Evolutionary conservation across 352 stramenopile genomes (phyloP), one percentile per base, ranked within the genome.

Genomic region (Phytophthora fragariae): DNA sequence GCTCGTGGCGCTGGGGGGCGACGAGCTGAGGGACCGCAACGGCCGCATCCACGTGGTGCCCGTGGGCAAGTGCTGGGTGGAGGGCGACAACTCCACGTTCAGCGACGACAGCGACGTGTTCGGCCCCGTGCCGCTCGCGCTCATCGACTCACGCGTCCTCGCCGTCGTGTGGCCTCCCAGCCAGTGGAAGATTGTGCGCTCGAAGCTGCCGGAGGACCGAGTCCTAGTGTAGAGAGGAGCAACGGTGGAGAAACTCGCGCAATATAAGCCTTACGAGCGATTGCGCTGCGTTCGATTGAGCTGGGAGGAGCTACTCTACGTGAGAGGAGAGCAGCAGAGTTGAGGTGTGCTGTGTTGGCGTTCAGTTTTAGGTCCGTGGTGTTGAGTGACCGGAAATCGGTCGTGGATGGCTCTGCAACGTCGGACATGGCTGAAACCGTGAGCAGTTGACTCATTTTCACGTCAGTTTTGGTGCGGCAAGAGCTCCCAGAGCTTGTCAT

Each of bases 71-170:
- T 97, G 90, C 79, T 97, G 90, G 90, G 79, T 97, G 47, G 88
- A 97, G 57, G 88, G 90, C 47, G 90, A 96, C 75, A 94, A 92
- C 70, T 65, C 79, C 2, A 78, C 72, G 46, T 88, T 90, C 68
- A 94, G 86, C 71, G 88, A 94, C 70, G 86, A 94, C 77, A 95
- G 88, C 76, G 82, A 93, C 67, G 67, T 72, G 57, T 95, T 93
- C 62, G 90, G 90, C 2, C 73, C 83, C 41, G 86, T 96, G 55
- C 90, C 90, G 50, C 81, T 96, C 31, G 90, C 90, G 50, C 83
- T 96, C 49, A 92, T 96, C 66, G 80, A 96, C 61, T 84, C 88
- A 33, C 81, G 88, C 46, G 88, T 96, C 11, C 54, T 92, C 39
- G 90, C 85, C 17, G 82, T 96, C n/a, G 68, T 96, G 31, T 96